Percentiles rank a stretch among this genome's conserved stretches.
phyloP scores from a whole-genome alignment of 2,329 filamentous ascomycete genomes.

The Diaporthe aspalathi region DNA sequence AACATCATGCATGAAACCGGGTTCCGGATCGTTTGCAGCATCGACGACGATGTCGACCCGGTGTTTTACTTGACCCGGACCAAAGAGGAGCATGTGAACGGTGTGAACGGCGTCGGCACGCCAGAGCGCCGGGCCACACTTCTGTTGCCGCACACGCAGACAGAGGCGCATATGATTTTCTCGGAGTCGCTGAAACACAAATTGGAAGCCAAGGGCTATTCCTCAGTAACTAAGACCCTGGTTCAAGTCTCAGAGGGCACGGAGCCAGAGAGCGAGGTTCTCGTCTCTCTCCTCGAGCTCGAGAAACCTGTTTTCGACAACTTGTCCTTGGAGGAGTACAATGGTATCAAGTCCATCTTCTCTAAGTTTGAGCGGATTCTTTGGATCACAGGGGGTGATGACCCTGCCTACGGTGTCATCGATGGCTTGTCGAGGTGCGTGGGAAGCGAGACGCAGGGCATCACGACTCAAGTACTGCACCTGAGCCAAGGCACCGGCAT shows the following conservation, averaged over 20 bases:
- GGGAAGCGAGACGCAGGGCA: slow-evolving; percentile 32
- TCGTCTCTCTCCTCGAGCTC: slow-evolving; percentile 33
- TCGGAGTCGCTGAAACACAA: no score
- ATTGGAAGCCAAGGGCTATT: no score
- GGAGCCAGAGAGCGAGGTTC: slow-evolving; percentile 26
- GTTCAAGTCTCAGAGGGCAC: slow-evolving; percentile 29
- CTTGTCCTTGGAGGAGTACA: slow-evolving; percentile 31
- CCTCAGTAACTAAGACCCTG: slow-evolving; percentile 18
- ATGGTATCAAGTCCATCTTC: slow-evolving; percentile 31
- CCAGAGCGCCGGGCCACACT: no score
- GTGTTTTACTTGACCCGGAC: no score
- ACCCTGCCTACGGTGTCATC: slow-evolving; percentile 35
- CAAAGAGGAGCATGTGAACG: no score
- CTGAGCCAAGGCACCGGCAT: slow-evolving; percentile 31
- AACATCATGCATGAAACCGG: no score
- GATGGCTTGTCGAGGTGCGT: slow-evolving; percentile 34
- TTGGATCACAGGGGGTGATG: slow-evolving; percentile 35
- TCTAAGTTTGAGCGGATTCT: slow-evolving; percentile 28
- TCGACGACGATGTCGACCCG: no score
- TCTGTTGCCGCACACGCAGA: no score
- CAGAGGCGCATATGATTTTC: no score
- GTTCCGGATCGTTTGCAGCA: no score
- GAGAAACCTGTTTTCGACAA: slow-evolving; percentile 33
- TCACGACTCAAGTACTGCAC: slow-evolving; percentile 31
- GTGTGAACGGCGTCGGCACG: no score